Evolutionary conservation across 108 stramenopile genomes (phyloP).

Genomic region (Parietichytrium sp.): DNA sequence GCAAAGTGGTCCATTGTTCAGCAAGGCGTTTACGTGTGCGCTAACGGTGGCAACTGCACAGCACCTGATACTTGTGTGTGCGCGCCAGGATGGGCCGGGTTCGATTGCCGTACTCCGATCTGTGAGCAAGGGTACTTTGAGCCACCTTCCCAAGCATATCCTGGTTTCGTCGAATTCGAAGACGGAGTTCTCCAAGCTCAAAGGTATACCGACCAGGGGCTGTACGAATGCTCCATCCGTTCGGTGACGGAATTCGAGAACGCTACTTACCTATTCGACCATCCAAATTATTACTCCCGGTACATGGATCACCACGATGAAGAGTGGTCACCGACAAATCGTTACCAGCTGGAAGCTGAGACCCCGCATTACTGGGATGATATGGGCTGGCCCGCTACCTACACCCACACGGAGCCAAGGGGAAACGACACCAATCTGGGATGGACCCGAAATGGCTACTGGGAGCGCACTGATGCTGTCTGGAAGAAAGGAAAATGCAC

Average conservation of each 20-base stretch:
- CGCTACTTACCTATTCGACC: slow-evolving; percentile 59
- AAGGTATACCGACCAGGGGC: slow-evolving; percentile 59
- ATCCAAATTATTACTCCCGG: slow-evolving; percentile 73
- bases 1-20: slow-evolving; percentile 60
- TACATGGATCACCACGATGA: slow-evolving; percentile 71
- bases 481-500: slow-evolving; percentile 75
- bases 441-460: slow-evolving; percentile 66
- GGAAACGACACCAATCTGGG: slow-evolving; percentile 69
- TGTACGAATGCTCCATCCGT: slow-evolving; percentile 75
- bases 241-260: slow-evolving; percentile 76
- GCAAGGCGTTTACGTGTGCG: slow-evolving; percentile 76
- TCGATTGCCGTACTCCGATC: slow-evolving; percentile 80
- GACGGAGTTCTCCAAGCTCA: neutral
- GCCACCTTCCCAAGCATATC: neutral
- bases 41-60: slow-evolving; percentile 74
- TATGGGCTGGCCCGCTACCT: slow-evolving; percentile 69
- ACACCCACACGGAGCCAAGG: slow-evolving; percentile 55
- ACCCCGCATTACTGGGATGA: slow-evolving; percentile 54
- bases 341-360: slow-evolving; percentile 53
- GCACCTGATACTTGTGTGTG: slow-evolving; percentile 74
- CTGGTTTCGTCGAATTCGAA: neutral
- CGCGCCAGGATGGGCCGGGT: slow-evolving; percentile 74
- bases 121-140: slow-evolving; percentile 78
- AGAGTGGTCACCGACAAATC: slow-evolving; percentile 55
- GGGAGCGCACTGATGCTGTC: slow-evolving; percentile 53